Conservation (phyloP, 495 filamentous ascomycete species). For the Astrothelium subdiscretum region DNA sequence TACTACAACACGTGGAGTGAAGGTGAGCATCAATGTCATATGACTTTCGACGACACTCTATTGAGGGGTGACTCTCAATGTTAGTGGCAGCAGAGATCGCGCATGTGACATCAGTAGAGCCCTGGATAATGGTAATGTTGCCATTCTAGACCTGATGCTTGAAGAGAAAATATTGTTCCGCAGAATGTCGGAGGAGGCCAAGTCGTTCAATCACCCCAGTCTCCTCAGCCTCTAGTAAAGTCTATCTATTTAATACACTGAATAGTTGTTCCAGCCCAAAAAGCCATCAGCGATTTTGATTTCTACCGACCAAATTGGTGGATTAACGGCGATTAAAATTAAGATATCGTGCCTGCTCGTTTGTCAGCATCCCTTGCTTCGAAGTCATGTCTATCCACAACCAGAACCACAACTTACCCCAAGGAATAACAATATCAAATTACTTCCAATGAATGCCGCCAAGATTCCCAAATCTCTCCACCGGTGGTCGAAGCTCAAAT, state of each 20-base stretch:
- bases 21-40: neutral
- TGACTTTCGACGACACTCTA: neutral
- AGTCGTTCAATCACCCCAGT: no score
- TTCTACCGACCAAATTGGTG: neutral
- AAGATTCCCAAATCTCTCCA: slow-evolving; percentile 79
- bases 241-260: neutral
- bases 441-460: slow-evolving; percentile 58
- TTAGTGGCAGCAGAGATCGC: no score
- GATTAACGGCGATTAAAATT: slow-evolving; percentile 50
- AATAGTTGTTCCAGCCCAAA: no score
- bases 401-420: slow-evolving; percentile 39
- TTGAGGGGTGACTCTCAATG: neutral
- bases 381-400: slow-evolving; percentile 13
- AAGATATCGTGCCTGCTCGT: slow-evolving; percentile 44
- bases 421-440: slow-evolving; percentile 61
- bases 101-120: no score
- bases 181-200: no score
- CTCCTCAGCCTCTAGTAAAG: no score
- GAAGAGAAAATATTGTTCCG: no score
- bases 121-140: no score
- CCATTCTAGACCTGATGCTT: no score
- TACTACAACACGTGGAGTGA: neutral
- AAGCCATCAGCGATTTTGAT: no score
- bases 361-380: neutral
- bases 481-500: slow-evolving; percentile 50